Evolutionary conservation across 305 asterid genomes (phyloP).

Genomic region (Fraxinus velutina): DNA sequence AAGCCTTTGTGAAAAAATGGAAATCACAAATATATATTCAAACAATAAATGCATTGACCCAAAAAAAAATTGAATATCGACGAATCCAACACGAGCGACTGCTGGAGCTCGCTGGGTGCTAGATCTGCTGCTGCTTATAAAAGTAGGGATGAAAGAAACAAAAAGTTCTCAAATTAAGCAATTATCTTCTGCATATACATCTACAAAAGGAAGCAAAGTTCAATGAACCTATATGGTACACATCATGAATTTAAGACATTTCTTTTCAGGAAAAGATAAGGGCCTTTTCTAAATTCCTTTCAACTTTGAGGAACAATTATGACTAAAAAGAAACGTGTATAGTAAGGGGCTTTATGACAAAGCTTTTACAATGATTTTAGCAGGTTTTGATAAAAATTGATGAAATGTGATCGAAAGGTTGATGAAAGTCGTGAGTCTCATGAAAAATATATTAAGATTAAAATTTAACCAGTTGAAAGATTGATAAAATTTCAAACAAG

Average conservation of each 20-base stretch:
- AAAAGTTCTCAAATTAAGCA: slow-evolving; percentile 10
- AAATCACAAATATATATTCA: no score
- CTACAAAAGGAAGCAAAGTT: slow-evolving; percentile 17
- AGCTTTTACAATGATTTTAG: neutral
- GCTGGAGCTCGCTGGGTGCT: no score
- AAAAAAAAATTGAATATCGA: no score
- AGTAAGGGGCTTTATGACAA: neutral
- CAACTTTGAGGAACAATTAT: slow-evolving; percentile 15
- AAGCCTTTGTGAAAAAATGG: no score
- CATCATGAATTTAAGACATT: slow-evolving; percentile 2
- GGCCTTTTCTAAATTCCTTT: slow-evolving; percentile 28
- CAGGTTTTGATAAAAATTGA: neutral
- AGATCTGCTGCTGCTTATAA: no score
- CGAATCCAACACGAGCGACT: no score
- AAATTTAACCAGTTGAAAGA: neutral
- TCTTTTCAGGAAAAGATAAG: slow-evolving; percentile 14
- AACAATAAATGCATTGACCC: no score
- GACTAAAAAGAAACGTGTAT: neutral
- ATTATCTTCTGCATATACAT: slow-evolving; percentile 19
- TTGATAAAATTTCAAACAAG: neutral
- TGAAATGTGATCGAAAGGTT: no score
- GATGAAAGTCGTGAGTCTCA: no score
- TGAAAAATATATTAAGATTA: no score
- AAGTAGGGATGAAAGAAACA: no score
- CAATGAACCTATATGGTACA: slow-evolving; percentile 27